These are phyloP conservation scores for Aspergillus haitiensis DNA, from an alignment of 495 filamentous ascomycete species.

Conservation along the genomic window DNA sequence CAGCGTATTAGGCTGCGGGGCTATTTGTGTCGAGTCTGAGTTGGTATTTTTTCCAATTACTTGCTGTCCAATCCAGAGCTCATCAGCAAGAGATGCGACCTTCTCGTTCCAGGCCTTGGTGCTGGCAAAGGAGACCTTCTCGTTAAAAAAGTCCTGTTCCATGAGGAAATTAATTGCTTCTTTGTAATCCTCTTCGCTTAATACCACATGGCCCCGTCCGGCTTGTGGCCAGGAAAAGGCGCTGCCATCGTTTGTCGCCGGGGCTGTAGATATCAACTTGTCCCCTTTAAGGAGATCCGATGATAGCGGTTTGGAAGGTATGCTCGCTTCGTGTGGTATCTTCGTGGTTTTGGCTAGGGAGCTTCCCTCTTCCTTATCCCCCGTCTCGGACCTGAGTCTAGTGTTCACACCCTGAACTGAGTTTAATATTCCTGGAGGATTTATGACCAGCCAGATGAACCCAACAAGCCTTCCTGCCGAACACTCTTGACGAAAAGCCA, in stretches of 20 bases:
- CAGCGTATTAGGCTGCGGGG: slow-evolving; percentile 34
- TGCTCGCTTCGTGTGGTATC: too few species aligned
- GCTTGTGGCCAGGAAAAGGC: slow-evolving; percentile 69
- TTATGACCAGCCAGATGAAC: slow-evolving; percentile 91
- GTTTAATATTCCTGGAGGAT: slow-evolving; percentile 44
- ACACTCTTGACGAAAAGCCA: slow-evolving; percentile 96
- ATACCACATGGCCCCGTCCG: slow-evolving; percentile 67
- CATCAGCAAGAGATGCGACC: slow-evolving; percentile 52
- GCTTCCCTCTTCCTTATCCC: not conserved
- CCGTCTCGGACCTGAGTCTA: slow-evolving; percentile 12
- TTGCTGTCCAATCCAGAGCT: slow-evolving; percentile 55
- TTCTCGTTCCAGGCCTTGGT: slow-evolving; percentile 73
- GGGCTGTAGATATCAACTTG: not conserved
- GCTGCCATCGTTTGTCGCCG: slow-evolving; percentile 29
- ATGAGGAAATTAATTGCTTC: slow-evolving; percentile 74
- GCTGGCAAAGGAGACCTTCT: slow-evolving; percentile 65
- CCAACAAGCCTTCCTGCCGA: slow-evolving; percentile 87
- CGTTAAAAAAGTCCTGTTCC: slow-evolving; percentile 77
- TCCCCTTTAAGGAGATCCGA: not conserved
- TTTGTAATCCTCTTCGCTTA: slow-evolving; percentile 73
- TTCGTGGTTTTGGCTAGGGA: too few species aligned
- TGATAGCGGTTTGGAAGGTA: not conserved
- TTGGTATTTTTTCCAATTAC: slow-evolving; percentile 48
- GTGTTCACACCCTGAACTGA: slow-evolving; percentile 43
- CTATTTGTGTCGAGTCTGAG: slow-evolving; percentile 29